Evolutionary conservation across 345 rosid genomes (phyloP), one percentile per base, ranked within the genome.

Genomic region (Gossypium anomalum): DNA sequence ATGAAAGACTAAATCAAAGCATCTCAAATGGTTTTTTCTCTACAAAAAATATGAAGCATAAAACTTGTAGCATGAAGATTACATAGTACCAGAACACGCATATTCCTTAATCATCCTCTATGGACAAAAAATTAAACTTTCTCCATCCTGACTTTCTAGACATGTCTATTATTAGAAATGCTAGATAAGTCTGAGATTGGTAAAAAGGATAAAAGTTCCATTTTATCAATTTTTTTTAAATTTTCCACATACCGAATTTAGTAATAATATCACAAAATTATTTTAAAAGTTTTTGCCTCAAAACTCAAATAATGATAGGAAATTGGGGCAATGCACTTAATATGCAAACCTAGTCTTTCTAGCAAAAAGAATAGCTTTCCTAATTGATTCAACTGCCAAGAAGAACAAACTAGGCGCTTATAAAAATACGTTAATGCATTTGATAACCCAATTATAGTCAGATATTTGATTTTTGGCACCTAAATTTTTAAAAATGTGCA

Each of bases 1-100:
- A 44, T 43, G 75, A 62, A 14, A 56, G 47, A 44, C 55, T 16
- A 73, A 77, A 55, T 41, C 5, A 45, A 27, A 64, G n/a, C 19
- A 25, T 64, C 17, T 51, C 34, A 75, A 55, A 49, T 41, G 44
- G 38, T 53, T 75, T 56, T 62, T 56, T 27, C 6, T 6, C 34
- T 20, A 56, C 17, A 41, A 38, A 16, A 56, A 58, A 23, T 53
- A 75, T 34, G 16, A 34, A 73, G 34, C 41, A 41, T 56, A 17
- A 44, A 47, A 29, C 65, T 56, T 23, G 52, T 47, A 63, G 48
- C 61, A 47, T 47, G 55, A 27, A 72, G n/a, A 57, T 52, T 2
- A 63, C 47, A 29, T 8, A 29, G 15, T 23, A 52, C 2, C 44
- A 27, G 34, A 29, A 49, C 9, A 27, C 12, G 17, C 47, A 16